Evolutionary conservation across 2,329 filamentous ascomycete species (phyloP).

Genomic region (Cercospora brassicicola): DNA sequence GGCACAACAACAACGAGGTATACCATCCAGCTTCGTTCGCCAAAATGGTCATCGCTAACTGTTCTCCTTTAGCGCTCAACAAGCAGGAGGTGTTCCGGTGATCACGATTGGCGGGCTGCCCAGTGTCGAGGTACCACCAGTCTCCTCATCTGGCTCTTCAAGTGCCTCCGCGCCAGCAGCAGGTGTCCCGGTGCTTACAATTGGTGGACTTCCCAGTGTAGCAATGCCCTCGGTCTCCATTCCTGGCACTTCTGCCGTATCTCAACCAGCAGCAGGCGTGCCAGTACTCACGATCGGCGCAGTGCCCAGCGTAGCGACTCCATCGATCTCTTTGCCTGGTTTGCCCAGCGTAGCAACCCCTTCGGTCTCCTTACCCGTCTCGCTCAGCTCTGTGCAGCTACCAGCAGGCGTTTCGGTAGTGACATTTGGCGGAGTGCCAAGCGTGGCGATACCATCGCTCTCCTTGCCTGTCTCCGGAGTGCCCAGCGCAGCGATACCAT

Average conservation of each 20-base stretch:
- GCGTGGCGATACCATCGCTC: not conserved
- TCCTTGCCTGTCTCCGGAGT: not conserved
- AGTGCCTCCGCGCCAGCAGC: not conserved
- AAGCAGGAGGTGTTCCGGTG: not conserved
- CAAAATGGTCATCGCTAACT: not conserved
- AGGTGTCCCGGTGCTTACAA: not conserved
- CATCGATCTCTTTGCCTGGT: not conserved
- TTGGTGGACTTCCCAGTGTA: not conserved
- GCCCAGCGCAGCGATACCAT: not conserved
- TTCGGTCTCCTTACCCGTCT: not conserved
- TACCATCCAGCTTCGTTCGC: too few species aligned
- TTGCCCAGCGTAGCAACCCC: not conserved
- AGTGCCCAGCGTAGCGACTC: not conserved
- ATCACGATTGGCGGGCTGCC: not conserved
- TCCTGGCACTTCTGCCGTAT: not conserved
- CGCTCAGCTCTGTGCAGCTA: not conserved
- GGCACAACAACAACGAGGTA: not conserved
- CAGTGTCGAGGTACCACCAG: not conserved
- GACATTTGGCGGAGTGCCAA: not conserved
- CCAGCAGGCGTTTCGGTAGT: not conserved
- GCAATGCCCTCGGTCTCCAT: not conserved
- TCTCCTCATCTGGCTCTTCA: not conserved
- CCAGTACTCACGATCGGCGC: not conserved
- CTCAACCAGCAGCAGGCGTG: not conserved
- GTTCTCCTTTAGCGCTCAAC: not conserved